A percentile compares a stretch with the other conserved stretches of the same genome.
These are phyloP conservation scores for Leucogyrophana mollusca DNA, from an alignment of 768 basidiomycete genomes.

Conservation along the genomic window DNA sequence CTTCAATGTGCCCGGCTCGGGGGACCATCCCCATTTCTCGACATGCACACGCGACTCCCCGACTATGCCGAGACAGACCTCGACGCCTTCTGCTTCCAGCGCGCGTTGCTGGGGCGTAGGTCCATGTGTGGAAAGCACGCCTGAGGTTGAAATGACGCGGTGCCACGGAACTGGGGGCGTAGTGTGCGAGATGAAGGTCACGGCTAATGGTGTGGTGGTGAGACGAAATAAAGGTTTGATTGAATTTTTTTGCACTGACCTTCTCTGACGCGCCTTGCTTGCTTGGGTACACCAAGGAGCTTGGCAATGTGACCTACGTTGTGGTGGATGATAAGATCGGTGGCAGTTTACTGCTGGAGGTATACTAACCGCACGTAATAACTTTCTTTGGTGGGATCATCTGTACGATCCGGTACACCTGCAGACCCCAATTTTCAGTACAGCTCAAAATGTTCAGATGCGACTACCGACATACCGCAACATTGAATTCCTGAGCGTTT, in stretches of 20 bases:
- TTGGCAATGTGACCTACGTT: slow-evolving; percentile 68
- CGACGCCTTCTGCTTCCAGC: slow-evolving; percentile 74
- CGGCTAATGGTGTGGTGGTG: slow-evolving; percentile 41
- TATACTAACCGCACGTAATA: slow-evolving; percentile 56
- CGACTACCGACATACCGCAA: slow-evolving; percentile 9
- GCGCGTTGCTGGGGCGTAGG: slow-evolving; percentile 55
- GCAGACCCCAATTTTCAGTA: slow-evolving; percentile 1
- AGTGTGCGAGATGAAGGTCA: slow-evolving; percentile 63
- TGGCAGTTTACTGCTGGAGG: no score
- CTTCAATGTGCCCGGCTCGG: no score
- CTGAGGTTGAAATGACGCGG: slow-evolving; percentile 66
- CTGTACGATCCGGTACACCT: slow-evolving; percentile 70
- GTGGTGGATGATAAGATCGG: no score
- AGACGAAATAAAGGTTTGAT: background rate
- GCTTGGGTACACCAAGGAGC: slow-evolving; percentile 68
- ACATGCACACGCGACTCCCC: slow-evolving; percentile 59
- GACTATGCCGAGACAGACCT: slow-evolving; percentile 50
- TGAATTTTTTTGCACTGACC: slow-evolving; percentile 43
- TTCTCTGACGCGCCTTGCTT: slow-evolving; percentile 77
- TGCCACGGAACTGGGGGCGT: slow-evolving; percentile 76
- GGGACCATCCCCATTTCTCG: slow-evolving; percentile 60
- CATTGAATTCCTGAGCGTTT: slow-evolving; percentile 10
- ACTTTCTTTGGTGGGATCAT: slow-evolving; percentile 61
- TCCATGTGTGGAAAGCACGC: slow-evolving; percentile 53
- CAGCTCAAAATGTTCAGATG: background rate